Conservation (phyloP, 2,329 filamentous ascomycete species). For the Fusarium poae region DNA sequence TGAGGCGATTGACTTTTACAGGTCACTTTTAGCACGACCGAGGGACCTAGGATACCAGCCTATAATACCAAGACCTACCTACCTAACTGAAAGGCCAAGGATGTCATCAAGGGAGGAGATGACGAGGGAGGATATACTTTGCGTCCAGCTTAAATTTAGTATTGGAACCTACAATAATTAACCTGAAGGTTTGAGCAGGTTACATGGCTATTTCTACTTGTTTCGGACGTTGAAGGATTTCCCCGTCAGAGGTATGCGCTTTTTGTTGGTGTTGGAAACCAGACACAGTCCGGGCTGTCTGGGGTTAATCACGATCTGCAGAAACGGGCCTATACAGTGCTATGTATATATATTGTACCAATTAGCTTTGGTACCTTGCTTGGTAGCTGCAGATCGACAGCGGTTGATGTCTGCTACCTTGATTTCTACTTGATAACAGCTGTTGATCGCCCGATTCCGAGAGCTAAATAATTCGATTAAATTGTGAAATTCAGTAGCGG, state of each 20-base stretch:
- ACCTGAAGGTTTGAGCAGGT: background rate
- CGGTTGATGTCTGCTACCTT: background rate
- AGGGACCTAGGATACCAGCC: conserved; percentile 3
- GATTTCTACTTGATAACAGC: background rate
- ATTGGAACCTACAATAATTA: background rate
- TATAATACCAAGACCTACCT: background rate
- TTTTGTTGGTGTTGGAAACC: conserved; percentile 19
- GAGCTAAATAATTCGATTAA: background rate
- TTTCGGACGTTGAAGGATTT: background rate
- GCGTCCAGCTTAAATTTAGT: background rate
- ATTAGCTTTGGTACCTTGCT: conserved; percentile 33
- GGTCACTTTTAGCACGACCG: conserved; percentile 12
- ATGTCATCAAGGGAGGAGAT: conserved; percentile 26
- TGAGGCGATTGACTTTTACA: conserved; percentile 19
- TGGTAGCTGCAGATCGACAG: conserved; percentile 25
- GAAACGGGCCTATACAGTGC: conserved; percentile 2
- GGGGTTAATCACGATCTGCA: conserved; percentile 39
- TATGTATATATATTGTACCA: conserved; percentile 20
- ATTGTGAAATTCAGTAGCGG: conserved; percentile 8
- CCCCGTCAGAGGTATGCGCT: background rate
- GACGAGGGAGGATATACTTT: background rate
- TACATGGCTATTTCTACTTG: background rate
- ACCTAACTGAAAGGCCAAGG: conserved; percentile 12
- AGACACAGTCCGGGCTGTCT: conserved; percentile 2
- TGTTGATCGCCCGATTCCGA: background rate